Conservation (phyloP, 495 filamentous ascomycete species). For the Niebla homalea region DNA sequence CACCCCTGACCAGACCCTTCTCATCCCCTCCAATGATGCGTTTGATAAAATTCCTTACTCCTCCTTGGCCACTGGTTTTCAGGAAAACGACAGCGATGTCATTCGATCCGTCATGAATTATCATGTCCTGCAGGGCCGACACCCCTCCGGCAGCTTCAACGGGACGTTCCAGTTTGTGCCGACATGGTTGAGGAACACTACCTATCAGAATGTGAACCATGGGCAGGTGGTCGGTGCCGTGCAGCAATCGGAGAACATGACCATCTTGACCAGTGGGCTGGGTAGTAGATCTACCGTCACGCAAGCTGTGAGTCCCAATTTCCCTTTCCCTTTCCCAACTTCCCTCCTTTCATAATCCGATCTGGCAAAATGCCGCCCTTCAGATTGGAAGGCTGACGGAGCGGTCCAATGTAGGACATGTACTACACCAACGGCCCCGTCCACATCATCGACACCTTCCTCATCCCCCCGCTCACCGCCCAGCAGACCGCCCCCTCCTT, state of each 20-base stretch:
- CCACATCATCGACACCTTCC: conserved; percentile 20
- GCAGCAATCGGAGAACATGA: conserved; percentile 13
- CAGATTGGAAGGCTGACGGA: too few species aligned
- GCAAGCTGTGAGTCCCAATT: not conserved
- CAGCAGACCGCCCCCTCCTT: conserved; percentile 11
- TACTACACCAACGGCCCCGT: conserved; percentile 16
- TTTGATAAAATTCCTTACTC: conserved; percentile 14
- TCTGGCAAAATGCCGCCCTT: not conserved
- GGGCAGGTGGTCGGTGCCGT: conserved; percentile 34
- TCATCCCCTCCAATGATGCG: conserved; percentile 12
- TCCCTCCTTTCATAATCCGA: not conserved
- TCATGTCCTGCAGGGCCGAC: conserved; percentile 8
- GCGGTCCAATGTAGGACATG: conserved; percentile 1
- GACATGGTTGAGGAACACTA: conserved; percentile 28
- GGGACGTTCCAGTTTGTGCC: conserved; percentile 3
- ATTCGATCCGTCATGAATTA: conserved; percentile 8
- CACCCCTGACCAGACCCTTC: conserved; percentile 7
- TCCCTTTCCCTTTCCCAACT: not conserved
- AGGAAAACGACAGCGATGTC: conserved; percentile 7
- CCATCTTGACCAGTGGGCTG: conserved; percentile 14
- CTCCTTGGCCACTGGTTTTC: conserved; percentile 3
- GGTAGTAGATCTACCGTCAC: conserved; percentile 11
- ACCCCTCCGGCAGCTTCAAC: conserved; percentile 2
- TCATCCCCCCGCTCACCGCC: conserved; percentile 13
- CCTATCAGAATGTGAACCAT: conserved; percentile 29